Base-by-base conservation (phyloP, 345 rosid species). In the Citrus reticulata region DNA sequence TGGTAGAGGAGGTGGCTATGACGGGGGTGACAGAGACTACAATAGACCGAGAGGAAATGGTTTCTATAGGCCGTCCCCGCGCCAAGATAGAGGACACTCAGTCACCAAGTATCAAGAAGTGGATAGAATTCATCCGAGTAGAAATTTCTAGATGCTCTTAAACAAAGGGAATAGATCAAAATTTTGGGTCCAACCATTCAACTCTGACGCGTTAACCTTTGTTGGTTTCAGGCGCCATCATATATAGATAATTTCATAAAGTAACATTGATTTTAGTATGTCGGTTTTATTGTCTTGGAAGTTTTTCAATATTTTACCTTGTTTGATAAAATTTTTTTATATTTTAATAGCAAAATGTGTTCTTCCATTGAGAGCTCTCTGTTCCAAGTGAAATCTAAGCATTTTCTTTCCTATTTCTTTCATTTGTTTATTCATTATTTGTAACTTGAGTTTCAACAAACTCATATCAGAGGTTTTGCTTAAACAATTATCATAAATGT, bases 31-130 rank as follows among this genome's bases (percentile, higher is more conserved):
- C n/a, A 67, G 84, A n/a, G 91, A 89, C 68, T 84, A 82, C 78
- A 84, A 34, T 68, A 82, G 86, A 74, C 32, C 86, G 1, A 86
- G 92, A 85, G 93, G 89, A 64, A 90, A 89, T 49, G 90, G 93
- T 68, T 85, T 84, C 58, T 82, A 86, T 61, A 80, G 88, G 79
- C 85, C 85, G 4, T 62, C 72, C 65, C 22, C 78, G 19, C 86
- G 84, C 62, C 91, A 84, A 77, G 92, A 89, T 49, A 80, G 85
- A 76, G 88, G 85, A 7, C 80, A 63, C 78, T 75, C 86, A 6
- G 86, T 76, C 80, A 85, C 49, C 83, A 81, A 75, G 77, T 35
- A 73, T 70, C 73, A 32, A 78, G 88, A 78, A 82, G 62, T 22
- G 87, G 84, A 77, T 85, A 75, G 69, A 40, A 79, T 77, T 83